These are phyloP conservation scores for Circinella minor DNA, from an alignment of 371 early-diverging fungal species.

Conservation along the genomic window DNA sequence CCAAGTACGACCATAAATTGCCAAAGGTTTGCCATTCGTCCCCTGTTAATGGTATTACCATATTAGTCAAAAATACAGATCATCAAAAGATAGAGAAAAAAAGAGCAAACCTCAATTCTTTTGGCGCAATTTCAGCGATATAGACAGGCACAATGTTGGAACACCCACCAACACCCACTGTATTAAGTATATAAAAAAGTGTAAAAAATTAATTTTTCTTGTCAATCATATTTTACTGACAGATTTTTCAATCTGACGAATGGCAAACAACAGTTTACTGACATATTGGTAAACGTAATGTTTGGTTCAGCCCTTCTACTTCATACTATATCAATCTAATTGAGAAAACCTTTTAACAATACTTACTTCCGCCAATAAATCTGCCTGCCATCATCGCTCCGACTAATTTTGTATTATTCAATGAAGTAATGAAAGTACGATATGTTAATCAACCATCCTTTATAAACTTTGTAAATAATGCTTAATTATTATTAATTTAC, in stretches of 20 bases:
- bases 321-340: neutral
- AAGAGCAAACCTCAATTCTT: constrained; percentile 19
- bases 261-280: too few relatives aligned
- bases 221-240: neutral
- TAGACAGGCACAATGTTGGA: constrained; percentile 53
- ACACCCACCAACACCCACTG: constrained; percentile 50
- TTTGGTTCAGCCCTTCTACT: neutral
- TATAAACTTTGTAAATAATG: too few relatives aligned
- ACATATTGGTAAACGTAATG: too few relatives aligned
- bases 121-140: constrained; percentile 51
- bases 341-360: neutral
- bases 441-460: too few relatives aligned
- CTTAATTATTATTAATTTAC: too few relatives aligned
- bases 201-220: neutral
- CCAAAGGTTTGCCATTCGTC: constrained; percentile 49
- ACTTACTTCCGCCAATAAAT: constrained; percentile 50
- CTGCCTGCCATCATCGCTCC: constrained; percentile 46
- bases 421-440: too few relatives aligned
- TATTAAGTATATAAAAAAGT: neutral
- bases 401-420: constrained; percentile 5
- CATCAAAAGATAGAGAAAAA: neutral
- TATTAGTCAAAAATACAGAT: neutral
- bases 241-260: too few relatives aligned
- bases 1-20: constrained; percentile 52
- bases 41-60: constrained; percentile 19